phyloP scores from a whole-genome alignment of 352 stramenopile species.

The Pythium dissimile region DNA sequence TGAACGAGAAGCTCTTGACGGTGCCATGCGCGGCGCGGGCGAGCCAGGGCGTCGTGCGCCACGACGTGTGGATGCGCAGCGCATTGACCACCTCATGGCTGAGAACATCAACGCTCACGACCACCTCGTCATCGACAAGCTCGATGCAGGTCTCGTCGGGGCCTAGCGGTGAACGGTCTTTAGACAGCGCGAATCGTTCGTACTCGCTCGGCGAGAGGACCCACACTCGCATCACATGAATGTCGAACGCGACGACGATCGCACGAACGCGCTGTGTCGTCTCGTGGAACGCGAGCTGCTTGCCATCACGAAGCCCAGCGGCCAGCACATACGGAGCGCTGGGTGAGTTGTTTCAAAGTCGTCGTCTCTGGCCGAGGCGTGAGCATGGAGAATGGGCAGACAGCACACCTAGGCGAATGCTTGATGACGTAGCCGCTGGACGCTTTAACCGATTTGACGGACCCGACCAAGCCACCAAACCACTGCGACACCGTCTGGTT shows the following conservation, averaged over 20 bases:
- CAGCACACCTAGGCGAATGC: slow-evolving; percentile 2
- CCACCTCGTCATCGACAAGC: neutral
- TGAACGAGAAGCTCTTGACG: neutral
- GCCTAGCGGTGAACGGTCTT: slow-evolving; percentile 1
- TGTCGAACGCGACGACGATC: slow-evolving; percentile 17
- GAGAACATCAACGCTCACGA: slow-evolving; percentile 8
- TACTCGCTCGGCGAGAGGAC: slow-evolving; percentile 4
- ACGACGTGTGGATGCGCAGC: slow-evolving; percentile 9
- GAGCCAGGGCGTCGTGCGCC: slow-evolving; percentile 16
- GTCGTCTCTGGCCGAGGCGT: too few relatives aligned
- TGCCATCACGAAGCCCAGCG: slow-evolving; percentile 12
- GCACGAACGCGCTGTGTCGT: neutral
- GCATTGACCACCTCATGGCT: slow-evolving; percentile 20
- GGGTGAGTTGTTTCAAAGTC: too few relatives aligned
- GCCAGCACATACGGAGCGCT: neutral
- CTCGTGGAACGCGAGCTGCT: slow-evolving; percentile 14
- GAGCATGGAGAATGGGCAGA: slow-evolving; percentile 13
- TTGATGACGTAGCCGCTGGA: slow-evolving; percentile 14
- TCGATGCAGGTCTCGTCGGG: slow-evolving; percentile 11
- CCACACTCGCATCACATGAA: slow-evolving; percentile 19
- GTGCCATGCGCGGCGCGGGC: slow-evolving; percentile 1
- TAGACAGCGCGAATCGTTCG: neutral
- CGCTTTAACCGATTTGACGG: neutral
- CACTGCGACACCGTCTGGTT: neutral
- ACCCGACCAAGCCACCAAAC: slow-evolving; percentile 1